A percentile compares a stretch with the other conserved stretches of the same genome.
phyloP scores from a whole-genome alignment of 1,284 basidiomycete genomes.

The Tetrapyrgos nigripes region DNA sequence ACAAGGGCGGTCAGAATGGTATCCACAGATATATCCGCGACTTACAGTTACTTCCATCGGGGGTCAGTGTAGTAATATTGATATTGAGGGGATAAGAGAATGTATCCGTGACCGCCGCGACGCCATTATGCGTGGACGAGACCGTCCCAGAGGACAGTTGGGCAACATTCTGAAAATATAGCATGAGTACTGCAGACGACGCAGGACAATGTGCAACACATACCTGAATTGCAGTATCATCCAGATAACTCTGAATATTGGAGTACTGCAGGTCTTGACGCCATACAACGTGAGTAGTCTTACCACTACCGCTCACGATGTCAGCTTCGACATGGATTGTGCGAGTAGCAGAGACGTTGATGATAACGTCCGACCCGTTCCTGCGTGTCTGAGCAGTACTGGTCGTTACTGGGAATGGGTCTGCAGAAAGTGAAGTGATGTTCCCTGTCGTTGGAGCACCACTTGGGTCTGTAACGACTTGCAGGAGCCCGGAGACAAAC shows the following conservation, averaged over 20 bases:
- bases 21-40: constrained; percentile 9
- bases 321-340: constrained; percentile 62
- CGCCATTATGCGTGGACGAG: constrained; percentile 65
- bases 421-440: constrained; percentile 63
- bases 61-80: constrained; percentile 56
- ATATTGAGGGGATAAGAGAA: constrained; percentile 73
- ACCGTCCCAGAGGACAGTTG: constrained; percentile 65
- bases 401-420: constrained; percentile 62
- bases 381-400: constrained; percentile 56
- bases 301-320: constrained; percentile 64
- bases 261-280: constrained; percentile 57
- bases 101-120: constrained; percentile 55
- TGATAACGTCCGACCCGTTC: constrained; percentile 53
- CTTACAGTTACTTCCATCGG: constrained; percentile 58
- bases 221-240: constrained; percentile 59
- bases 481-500: constrained; percentile 71
- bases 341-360: constrained; percentile 61
- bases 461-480: constrained; percentile 72
- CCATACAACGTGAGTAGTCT: constrained; percentile 58
- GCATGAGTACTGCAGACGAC: neutral
- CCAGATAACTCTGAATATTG: constrained; percentile 61
- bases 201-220: constrained; percentile 9
- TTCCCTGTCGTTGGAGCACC: constrained; percentile 67
- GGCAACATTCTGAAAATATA: constrained; percentile 64
- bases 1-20: constrained; percentile 5